A percentile compares a stretch with the other conserved stretches of the same genome.
phyloP scores from a whole-genome alignment of 2,329 filamentous ascomycete species.

The Beauveria bassiana region DNA sequence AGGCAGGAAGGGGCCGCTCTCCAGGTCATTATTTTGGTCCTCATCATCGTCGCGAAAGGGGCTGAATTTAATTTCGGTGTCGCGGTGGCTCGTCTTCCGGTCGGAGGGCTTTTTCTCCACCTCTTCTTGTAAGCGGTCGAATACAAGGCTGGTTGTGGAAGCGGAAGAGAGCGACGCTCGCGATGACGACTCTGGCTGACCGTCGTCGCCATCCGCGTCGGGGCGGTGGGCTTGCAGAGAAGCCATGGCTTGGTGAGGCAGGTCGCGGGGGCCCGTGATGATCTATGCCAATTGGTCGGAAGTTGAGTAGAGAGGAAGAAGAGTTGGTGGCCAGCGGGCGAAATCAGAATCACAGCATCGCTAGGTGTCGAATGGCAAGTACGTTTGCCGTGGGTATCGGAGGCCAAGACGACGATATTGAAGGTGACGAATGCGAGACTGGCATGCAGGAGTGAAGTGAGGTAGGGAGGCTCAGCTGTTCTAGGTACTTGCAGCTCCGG shows the following conservation, averaged over 20 bases:
- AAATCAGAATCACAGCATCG: constrained; percentile 2
- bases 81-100: constrained; percentile 9
- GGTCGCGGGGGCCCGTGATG: not conserved
- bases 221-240: not conserved
- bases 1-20: constrained; percentile 45
- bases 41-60: constrained; percentile 24
- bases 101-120: constrained; percentile 24
- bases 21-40: constrained; percentile 31
- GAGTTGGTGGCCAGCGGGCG: not conserved
- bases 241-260: constrained; percentile 1
- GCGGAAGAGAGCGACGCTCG: constrained; percentile 61
- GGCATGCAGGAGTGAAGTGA: not conserved
- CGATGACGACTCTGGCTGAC: constrained; percentile 28
- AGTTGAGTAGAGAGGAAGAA: not conserved
- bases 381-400: not conserved
- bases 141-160: constrained; percentile 77
- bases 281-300: not conserved
- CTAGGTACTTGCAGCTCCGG: too few species aligned
- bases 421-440: constrained; percentile 5
- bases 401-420: not conserved
- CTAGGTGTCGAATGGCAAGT: not conserved
- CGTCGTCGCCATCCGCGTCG: not conserved
- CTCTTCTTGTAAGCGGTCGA: constrained; percentile 64
- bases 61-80: constrained; percentile 34
- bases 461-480: not conserved